Conservation (phyloP, 805 yeast genomes). For the Wickerhamomyces tratensis region DNA sequence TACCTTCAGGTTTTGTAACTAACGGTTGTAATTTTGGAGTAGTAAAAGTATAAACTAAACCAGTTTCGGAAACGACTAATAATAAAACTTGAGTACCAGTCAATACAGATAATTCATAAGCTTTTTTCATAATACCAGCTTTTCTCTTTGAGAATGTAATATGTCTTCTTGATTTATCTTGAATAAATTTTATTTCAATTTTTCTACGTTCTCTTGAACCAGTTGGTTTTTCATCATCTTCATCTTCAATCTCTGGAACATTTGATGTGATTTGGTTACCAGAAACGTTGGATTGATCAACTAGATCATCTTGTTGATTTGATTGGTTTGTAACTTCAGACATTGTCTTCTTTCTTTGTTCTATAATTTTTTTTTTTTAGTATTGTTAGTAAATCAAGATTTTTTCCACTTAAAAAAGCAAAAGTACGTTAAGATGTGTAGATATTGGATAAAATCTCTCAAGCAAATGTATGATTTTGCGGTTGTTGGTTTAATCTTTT, state of each 20-base stretch:
- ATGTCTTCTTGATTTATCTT: constrained; percentile 96
- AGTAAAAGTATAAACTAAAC: constrained; percentile 94
- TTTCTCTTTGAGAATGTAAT: constrained; percentile 96
- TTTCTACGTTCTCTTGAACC: constrained; percentile 62
- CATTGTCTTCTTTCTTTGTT: constrained; percentile 3
- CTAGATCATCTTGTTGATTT: constrained; percentile 13
- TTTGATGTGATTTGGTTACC: constrained; percentile 5
- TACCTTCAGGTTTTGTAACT: constrained; percentile 96
- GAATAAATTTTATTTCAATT: constrained; percentile 94
- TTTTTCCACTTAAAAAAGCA: no score
- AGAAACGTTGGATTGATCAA: constrained; percentile 4
- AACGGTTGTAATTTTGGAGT: constrained; percentile 98
- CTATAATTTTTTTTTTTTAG: no score
- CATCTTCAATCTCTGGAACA: constrained; percentile 25
- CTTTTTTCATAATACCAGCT: constrained; percentile 99
- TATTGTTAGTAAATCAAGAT: not conserved
- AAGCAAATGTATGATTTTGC: no score
- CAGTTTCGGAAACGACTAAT: constrained; percentile 96
- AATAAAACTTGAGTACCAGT: constrained; percentile 96
- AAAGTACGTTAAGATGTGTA: no score
- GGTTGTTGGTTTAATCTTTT: no score
- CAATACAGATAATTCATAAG: constrained; percentile 92
- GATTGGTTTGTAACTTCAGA: constrained; percentile 17
- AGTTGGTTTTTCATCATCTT: constrained; percentile 38
- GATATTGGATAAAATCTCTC: no score